Percentiles rank a stretch among this genome's conserved stretches.
Conservation (phyloP, 192 early-diverging fungal genomes). For the Backusella australiensis region DNA sequence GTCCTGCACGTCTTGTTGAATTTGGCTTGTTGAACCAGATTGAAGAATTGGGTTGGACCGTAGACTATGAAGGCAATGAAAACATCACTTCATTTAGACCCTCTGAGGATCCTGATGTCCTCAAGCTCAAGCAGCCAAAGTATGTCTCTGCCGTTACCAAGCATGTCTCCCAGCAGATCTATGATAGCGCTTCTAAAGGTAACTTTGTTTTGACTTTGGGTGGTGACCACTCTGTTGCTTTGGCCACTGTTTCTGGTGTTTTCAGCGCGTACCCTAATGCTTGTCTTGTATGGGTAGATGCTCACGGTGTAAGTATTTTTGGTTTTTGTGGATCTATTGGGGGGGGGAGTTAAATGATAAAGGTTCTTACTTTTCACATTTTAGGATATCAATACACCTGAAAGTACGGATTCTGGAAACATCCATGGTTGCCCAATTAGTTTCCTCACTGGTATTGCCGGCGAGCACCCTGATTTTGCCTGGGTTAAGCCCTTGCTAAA, state of each 20-base stretch:
- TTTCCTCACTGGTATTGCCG: constrained; percentile 82
- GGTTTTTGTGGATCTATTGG: not conserved
- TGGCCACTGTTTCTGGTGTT: constrained; percentile 86
- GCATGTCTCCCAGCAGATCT: constrained; percentile 64
- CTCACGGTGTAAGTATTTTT: constrained; percentile 71
- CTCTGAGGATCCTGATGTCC: constrained; percentile 63
- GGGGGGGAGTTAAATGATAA: not conserved
- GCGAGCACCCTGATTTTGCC: constrained; percentile 57
- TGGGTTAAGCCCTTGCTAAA: constrained; percentile 83
- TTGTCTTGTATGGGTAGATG: constrained; percentile 95
- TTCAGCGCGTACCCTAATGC: constrained; percentile 73
- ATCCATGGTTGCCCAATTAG: constrained; percentile 95
- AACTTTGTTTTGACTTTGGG: constrained; percentile 90
- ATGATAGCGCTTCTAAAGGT: constrained; percentile 57
- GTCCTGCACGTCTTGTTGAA: constrained; percentile 81
- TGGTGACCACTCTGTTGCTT: constrained; percentile 93
- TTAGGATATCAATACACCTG: constrained; percentile 90
- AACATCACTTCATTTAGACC: constrained; percentile 70
- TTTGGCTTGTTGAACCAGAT: constrained; percentile 87
- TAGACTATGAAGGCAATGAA: constrained; percentile 76
- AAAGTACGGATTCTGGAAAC: constrained; percentile 85
- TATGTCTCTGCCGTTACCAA: constrained; percentile 80
- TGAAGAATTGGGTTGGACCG: constrained; percentile 70
- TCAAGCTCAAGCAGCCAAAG: constrained; percentile 81
- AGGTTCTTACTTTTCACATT: not conserved